Percentiles rank a stretch among this genome's conserved stretches.
Evolutionary conservation across 768 basidiomycete genomes (phyloP).

Genomic region (Auricularia sp.): DNA sequence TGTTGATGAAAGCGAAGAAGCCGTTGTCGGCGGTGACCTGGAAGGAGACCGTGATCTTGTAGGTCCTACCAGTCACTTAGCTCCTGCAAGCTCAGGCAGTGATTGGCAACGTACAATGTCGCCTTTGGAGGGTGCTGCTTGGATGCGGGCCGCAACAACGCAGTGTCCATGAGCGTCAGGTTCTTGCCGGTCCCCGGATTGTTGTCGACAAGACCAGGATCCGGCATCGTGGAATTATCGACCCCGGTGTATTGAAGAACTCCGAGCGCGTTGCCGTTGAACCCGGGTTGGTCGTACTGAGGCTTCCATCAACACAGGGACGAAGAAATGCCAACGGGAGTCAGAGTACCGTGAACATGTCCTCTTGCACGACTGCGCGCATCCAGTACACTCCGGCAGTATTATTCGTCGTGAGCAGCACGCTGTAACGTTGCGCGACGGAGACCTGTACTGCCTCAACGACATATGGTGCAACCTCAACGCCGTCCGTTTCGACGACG

Average conservation of each 20-base stretch:
- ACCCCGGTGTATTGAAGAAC: constrained; percentile 1
- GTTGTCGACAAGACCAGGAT: neutral
- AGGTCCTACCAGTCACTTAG: neutral
- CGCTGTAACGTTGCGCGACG: constrained; percentile 44
- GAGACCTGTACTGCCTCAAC: constrained; percentile 33
- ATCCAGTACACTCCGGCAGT: constrained; percentile 29
- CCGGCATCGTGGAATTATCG: neutral
- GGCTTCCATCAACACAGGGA: neutral
- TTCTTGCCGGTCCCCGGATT: neutral
- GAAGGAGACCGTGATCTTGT: constrained; percentile 16
- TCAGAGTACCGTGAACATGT: constrained; percentile 20
- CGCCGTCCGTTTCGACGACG: constrained; percentile 42
- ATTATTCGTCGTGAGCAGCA: constrained; percentile 33
- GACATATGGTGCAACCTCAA: constrained; percentile 26
- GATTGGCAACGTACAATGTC: neutral
- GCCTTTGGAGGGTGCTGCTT: constrained; percentile 3
- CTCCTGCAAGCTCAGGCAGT: constrained; percentile 4
- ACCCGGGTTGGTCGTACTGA: constrained; percentile 4
- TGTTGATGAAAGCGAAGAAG: constrained; percentile 24
- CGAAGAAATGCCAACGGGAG: neutral
- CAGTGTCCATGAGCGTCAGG: constrained; percentile 6
- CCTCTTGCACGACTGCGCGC: constrained; percentile 28
- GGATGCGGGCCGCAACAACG: constrained; percentile 1
- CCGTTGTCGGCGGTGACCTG: constrained; percentile 13
- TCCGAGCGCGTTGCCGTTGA: constrained; percentile 5